phyloP scores from a whole-genome alignment of 805 yeast species.

The Danielia reshetovae region DNA sequence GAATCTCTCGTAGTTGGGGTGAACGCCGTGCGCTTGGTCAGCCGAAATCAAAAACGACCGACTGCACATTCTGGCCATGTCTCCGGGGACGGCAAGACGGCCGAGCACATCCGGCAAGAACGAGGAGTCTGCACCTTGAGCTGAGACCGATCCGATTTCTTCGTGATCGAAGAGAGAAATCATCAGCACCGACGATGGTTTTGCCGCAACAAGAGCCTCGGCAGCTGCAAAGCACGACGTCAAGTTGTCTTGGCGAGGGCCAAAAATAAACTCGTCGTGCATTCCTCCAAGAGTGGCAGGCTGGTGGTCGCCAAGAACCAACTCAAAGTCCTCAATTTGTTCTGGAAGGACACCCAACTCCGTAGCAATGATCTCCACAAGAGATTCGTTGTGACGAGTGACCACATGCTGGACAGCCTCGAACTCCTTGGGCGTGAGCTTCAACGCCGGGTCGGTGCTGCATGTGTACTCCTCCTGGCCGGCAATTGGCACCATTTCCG shows the following conservation, averaged over 20 bases:
- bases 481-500: constrained; percentile 81
- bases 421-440: constrained; percentile 50
- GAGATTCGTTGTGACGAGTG: constrained; percentile 71
- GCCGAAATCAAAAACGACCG: constrained; percentile 82
- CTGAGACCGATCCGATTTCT: constrained; percentile 89
- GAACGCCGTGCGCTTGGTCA: constrained; percentile 96
- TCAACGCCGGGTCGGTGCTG: constrained; percentile 47
- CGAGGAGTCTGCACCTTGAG: constrained; percentile 95
- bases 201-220: constrained; percentile 60
- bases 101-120: constrained; percentile 76
- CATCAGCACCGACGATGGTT: constrained; percentile 60
- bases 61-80: constrained; percentile 48
- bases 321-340: constrained; percentile 87
- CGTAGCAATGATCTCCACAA: constrained; percentile 64
- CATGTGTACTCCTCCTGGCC: constrained; percentile 50
- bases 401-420: constrained; percentile 61
- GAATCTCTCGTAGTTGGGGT: constrained; percentile 78
- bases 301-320: constrained; percentile 81
- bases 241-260: constrained; percentile 88
- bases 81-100: constrained; percentile 47
- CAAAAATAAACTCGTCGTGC: constrained; percentile 83
- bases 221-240: constrained; percentile 82
- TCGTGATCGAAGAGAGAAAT: constrained; percentile 92
- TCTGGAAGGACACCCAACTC: constrained; percentile 50
- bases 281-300: constrained; percentile 82